A percentile compares a stretch with the other conserved stretches of the same genome.
phyloP scores from a whole-genome alignment of 2,329 filamentous ascomycete species.

The Aspergillus ochraceoroseus region DNA sequence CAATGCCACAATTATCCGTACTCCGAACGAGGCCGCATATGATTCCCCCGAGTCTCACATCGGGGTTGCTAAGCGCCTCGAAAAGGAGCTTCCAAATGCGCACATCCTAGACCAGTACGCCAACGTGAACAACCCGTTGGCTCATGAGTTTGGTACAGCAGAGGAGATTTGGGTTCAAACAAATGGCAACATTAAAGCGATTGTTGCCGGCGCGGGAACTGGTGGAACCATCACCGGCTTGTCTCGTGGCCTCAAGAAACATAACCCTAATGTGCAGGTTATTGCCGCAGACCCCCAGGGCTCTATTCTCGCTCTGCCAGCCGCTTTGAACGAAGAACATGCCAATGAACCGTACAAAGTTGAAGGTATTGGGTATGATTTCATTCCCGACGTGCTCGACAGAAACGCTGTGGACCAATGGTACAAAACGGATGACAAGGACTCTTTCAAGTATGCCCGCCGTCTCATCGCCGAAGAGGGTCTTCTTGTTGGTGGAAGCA shows the following conservation, averaged over 20 bases:
- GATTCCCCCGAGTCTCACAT: constrained; percentile 96
- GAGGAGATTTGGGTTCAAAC: constrained; percentile 96
- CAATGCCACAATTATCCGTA: constrained; percentile 95
- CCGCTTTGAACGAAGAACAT: constrained; percentile 70
- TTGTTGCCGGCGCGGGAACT: constrained; percentile 90
- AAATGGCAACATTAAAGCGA: constrained; percentile 69
- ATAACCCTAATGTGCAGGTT: constrained; percentile 78
- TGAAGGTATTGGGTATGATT: constrained; percentile 97
- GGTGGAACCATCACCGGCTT: constrained; percentile 93
- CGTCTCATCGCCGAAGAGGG: constrained; percentile 91
- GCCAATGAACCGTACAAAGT: constrained; percentile 90
- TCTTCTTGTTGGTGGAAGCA: constrained; percentile 85
- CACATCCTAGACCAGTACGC: constrained; percentile 96
- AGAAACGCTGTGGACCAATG: constrained; percentile 77
- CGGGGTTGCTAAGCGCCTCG: constrained; percentile 79
- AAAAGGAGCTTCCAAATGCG: constrained; percentile 94
- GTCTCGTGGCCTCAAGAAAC: constrained; percentile 77
- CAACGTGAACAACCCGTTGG: constrained; percentile 84
- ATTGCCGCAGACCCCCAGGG: constrained; percentile 90
- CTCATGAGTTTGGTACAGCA: constrained; percentile 89
- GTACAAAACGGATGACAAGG: constrained; percentile 95
- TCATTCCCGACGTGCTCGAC: constrained; percentile 89
- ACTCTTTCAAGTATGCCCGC: constrained; percentile 86
- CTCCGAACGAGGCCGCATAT: constrained; percentile 90
- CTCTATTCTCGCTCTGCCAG: constrained; percentile 81